Evolutionary conservation across 176 grass and related monocot species (phyloP).

Genomic region (Tillandsia leiboldiana): DNA sequence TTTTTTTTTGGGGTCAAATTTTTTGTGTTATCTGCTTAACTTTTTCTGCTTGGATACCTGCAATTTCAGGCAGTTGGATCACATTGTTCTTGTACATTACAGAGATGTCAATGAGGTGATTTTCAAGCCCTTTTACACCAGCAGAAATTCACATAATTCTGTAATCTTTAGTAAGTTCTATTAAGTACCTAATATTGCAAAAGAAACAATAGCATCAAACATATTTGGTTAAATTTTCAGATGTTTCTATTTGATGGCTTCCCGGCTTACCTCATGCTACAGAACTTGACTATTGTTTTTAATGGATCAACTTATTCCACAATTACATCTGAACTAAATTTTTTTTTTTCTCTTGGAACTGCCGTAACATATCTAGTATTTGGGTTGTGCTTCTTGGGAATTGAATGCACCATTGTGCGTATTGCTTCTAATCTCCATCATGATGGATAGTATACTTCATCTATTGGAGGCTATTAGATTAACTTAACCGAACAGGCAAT

Average conservation of each 20-base stretch:
- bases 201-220: not conserved
- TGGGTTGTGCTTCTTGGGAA: no score
- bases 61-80: constrained; percentile 29
- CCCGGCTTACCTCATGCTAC: not conserved
- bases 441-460: not conserved
- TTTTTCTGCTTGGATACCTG: no score
- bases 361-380: no score
- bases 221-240: not conserved
- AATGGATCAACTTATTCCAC: no score
- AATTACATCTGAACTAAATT: no score
- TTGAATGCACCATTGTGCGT: no score
- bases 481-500: not conserved
- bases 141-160: not conserved
- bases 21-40: no score
- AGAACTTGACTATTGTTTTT: not conserved
- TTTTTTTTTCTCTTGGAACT: no score
- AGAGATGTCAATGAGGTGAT: constrained; percentile 33
- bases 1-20: no score
- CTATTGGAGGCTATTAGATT: not conserved
- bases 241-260: constrained; percentile 2
- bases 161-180: not conserved
- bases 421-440: no score
- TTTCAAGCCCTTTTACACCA: not conserved
- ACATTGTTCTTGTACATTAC: constrained; percentile 41
- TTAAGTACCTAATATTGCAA: not conserved